Base-by-base conservation (phyloP, 176 grass and related monocot genomes). In the Phyllostachys edulis region DNA sequence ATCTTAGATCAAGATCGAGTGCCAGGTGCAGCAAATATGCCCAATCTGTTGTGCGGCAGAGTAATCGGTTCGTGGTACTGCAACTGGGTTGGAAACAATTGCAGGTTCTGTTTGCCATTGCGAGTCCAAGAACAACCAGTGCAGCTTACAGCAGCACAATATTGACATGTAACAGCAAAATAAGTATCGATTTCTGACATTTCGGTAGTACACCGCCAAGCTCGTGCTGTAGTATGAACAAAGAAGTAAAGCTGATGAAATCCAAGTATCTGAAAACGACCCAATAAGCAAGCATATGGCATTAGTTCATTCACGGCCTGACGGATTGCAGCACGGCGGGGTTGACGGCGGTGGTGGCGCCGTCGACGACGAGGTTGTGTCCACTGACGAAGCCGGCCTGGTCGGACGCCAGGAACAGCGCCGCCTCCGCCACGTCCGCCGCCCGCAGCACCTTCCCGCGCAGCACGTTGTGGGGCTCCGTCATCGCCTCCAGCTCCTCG, bases 281-380 rank as follows among this genome's bases (percentile, higher is more conserved):
- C 51, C 0, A 59, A 56, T 5, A 61, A 7, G 17, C 14, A 9
- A 60, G 56, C 56, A 60, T 5, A 23, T 60, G 21, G 21, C n/a
- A 60, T 23, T 60, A 21, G 20, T 20, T 17, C 3, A 2, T 52
- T 83, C 69, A 89, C 73, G 82, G 47, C 7, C 84, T 83, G 32
- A 91, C 1, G 24, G 49, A 0, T 6, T 59, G 76, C 37, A 87
- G 56, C 60, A 82, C 62, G 82, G 37, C 80, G 61, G 71, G 38
- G 85, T 91, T 94, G 77, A 90, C 80, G 15, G 68, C 79, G 55
- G 91, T 92, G 57, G 52, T 80, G 51, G 85, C 94, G 59, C 95
- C 95, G 69, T 97, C 92, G 63, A 97, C 78, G 39, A 92, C 77
- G 52, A 97, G 79, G 85, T 97, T 94, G 55, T 94, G 95, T 0